These are phyloP conservation scores for Seiridium cupressi DNA, from an alignment of 2,329 filamentous ascomycete genomes.

Conservation along the genomic window DNA sequence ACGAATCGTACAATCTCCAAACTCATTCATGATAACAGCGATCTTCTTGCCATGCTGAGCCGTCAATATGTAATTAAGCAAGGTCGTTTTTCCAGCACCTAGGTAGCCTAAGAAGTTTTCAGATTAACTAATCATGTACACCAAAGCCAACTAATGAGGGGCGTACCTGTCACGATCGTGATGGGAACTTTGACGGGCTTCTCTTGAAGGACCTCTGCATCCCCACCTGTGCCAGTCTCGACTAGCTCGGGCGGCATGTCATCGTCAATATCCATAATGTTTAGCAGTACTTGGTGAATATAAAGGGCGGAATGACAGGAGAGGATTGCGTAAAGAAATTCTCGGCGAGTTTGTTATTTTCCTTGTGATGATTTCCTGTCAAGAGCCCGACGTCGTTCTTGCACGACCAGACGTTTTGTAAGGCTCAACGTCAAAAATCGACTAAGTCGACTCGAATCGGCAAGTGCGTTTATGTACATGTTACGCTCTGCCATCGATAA, in stretches of 20 bases:
- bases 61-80: conserved; percentile 93
- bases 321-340: too few relatives aligned
- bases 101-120: conserved; percentile 69
- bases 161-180: conserved; percentile 74
- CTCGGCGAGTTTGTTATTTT: too few relatives aligned
- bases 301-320: too few relatives aligned
- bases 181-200: conserved; percentile 71
- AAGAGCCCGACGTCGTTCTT: too few relatives aligned
- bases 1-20: conserved; percentile 71
- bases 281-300: too few relatives aligned
- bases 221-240: conserved; percentile 36
- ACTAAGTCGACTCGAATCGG: too few relatives aligned
- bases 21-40: conserved; percentile 95
- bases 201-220: conserved; percentile 42
- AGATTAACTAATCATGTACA: not conserved
- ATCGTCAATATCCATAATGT: conserved; percentile 61
- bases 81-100: conserved; percentile 90
- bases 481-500: not conserved
- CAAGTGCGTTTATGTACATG: not conserved
- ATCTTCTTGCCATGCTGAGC: conserved; percentile 97
- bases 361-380: too few relatives aligned
- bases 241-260: conserved; percentile 67
- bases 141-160: not conserved
- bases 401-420: too few relatives aligned
- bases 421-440: not conserved